phyloP scores from a whole-genome alignment of 2,329 filamentous ascomycete genomes.

The Cucurbitaria berberidis region DNA sequence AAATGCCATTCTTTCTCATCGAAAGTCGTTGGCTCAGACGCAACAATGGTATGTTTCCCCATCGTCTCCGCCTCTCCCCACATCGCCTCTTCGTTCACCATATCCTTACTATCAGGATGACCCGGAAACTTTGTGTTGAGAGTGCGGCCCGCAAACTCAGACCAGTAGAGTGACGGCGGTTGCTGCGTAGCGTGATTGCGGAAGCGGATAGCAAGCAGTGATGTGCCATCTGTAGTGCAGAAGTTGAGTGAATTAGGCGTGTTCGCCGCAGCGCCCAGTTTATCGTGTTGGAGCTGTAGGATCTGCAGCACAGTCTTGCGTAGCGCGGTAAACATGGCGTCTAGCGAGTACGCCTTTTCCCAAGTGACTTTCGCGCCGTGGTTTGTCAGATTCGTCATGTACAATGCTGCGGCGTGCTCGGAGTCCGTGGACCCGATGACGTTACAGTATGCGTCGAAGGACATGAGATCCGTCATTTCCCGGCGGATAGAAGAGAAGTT shows the following conservation, averaged over 20 bases:
- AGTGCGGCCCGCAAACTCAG: conserved; percentile 57
- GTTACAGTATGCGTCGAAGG: conserved; percentile 56
- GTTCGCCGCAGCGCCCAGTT: conserved; percentile 45
- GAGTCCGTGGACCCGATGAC: conserved; percentile 60
- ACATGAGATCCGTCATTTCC: conserved; percentile 54
- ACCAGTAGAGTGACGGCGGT: conserved; percentile 60
- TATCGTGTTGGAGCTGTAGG: conserved; percentile 53
- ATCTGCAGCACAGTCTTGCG: conserved; percentile 56
- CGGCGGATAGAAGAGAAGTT: conserved; percentile 56
- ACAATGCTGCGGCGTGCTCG: conserved; percentile 59
- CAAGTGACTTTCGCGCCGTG: conserved; percentile 48
- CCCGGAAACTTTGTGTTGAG: conserved; percentile 61
- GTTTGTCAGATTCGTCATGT: conserved; percentile 55
- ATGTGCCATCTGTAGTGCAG: conserved; percentile 58
- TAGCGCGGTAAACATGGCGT: conserved; percentile 55
- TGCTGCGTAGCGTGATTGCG: conserved; percentile 60
- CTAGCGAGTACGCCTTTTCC: conserved; percentile 51
- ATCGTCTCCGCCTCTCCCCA: conserved; percentile 50
- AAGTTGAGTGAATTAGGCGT: conserved; percentile 60
- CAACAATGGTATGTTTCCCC: conserved; percentile 61
- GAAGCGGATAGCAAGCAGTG: conserved; percentile 59
- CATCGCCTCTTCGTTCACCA: conserved; percentile 43
- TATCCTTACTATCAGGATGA: conserved; percentile 50
- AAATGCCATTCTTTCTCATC: conserved; percentile 59
- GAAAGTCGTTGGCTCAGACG: conserved; percentile 62